Conservation (phyloP, 1,284 basidiomycete genomes). For the Vanrija sp. region DNA sequence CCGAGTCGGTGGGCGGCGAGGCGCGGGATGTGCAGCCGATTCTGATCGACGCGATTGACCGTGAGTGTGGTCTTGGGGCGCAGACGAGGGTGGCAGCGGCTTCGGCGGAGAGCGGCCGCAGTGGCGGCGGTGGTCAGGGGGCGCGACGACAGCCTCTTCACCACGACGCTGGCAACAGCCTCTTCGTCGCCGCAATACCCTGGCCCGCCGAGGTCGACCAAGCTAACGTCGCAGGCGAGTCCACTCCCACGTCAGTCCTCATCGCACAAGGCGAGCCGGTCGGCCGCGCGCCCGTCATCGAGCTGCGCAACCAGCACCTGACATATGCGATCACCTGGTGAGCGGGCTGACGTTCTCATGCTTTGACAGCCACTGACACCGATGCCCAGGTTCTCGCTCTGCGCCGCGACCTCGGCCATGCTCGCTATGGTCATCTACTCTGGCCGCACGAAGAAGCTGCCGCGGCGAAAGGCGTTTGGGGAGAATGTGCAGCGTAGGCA, state of each 20-base stretch:
- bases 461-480: background rate
- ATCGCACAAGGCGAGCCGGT: conserved; percentile 75
- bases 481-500: too few relatives aligned
- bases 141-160: too few relatives aligned
- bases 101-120: background rate
- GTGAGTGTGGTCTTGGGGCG: conserved; percentile 18
- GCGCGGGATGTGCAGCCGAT: conserved; percentile 71
- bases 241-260: conserved; percentile 62
- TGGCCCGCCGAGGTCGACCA: background rate
- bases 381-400: conserved; percentile 50
- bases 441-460: conserved; percentile 26
- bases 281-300: conserved; percentile 77
- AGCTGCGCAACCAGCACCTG: conserved; percentile 89
- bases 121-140: too few relatives aligned
- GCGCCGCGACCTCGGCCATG: conserved; percentile 50
- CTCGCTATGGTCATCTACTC: conserved; percentile 44
- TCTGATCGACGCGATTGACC: conserved; percentile 69
- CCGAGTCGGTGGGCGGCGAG: conserved; percentile 68
- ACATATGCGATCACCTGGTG: conserved; percentile 96
- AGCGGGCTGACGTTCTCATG: background rate
- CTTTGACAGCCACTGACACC: background rate
- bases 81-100: too few relatives aligned
- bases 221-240: conserved; percentile 59
- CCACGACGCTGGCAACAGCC: too few relatives aligned
- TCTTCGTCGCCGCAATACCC: background rate